Evolutionary conservation across 1,284 basidiomycete genomes (phyloP), one percentile per base, ranked within the genome.

Genomic region (Fomitiporia mediterranea): DNA sequence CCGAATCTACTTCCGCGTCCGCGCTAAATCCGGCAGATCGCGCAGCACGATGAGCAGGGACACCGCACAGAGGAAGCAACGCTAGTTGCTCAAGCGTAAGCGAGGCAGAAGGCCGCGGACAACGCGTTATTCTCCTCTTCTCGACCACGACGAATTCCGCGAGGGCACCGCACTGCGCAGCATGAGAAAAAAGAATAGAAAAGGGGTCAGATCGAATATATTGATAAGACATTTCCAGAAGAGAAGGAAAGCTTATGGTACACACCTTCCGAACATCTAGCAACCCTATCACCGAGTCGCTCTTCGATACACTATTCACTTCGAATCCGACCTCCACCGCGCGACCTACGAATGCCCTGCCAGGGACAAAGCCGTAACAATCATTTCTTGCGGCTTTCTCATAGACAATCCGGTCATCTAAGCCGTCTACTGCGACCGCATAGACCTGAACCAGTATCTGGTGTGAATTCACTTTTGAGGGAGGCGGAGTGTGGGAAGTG

Each of bases 261-360:
- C 80, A 63, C 59, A 91, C 91, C 83, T 91, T 91, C 60, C 79
- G 76, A 15, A 89, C 74, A 64, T 92, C 87, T 64, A 86, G 65
- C 55, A 94, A 64, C 8, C 91, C 92, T 57, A 90, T 74, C 8
- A 94, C 86, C 82, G 91, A 89, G 64, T 95, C 92, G 6, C 90
- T 89, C 61, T 83, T 81, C 65, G 76, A 76, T 19, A 83, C 76
- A 27, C 75, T 70, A 47, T 76, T 77, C 15, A 94, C 89, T 53
- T 91, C 88, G 76, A 82, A 86, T 1, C 92, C 92, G 59, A 81
- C 83, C 63, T 90, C 87, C 46, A 94, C 67, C 32, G 85, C 84
- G 39, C 89, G 74, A 2, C 92, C 92, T 7, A 91, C 86, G 67
- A 94, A 88, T 57, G 85, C 86, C 46, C 92, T 75, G 0, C 91